Base-by-base conservation (phyloP, 345 rosid genomes). In the Populus simonii region DNA sequence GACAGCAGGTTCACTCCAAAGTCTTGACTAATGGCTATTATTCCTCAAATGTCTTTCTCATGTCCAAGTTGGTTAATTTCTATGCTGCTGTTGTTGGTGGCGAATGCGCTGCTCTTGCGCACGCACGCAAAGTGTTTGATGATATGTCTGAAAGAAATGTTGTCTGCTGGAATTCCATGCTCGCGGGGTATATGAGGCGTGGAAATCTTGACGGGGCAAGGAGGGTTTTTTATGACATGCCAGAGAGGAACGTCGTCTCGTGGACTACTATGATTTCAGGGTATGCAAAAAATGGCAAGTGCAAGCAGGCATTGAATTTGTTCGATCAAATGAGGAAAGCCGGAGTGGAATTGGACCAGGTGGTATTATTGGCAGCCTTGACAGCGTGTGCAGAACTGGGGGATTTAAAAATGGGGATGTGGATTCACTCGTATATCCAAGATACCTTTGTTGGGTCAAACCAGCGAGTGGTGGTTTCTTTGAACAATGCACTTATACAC, bases 1-100 rank as follows among this genome's bases (percentile, higher is more conserved):
- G 89, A 10, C 27, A 87, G 38, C 89, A 86, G 80, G 79, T 88
- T 43, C 91, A 90, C 59, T 85, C 83, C 80, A 83, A 84, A 59
- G 84, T 85, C 61, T 73, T 86, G 77, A 74, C 53, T 7, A 71
- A 36, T 76, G 93, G 90, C 78, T 76, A 76, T 75, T 72, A 74
- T 47, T 47, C 53, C 68, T 84, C 85, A 35, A 81, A 86, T 74
- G 74, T 76, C 83, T 83, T 80, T 66, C 82, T 88, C 73, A 33
- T 70, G 77, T 85, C 91, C 16, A 88, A 78, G 77, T 82, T 88
- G 86, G 66, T 90, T 68, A 85, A 86, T 81, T 73, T 87, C 76
- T 90, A 87, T 74, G 85, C 68, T 0, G n/a, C 20, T 49, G 69
- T 16, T 43, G 71, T 39, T 4, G 79, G 77, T 0, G 76, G 71